phyloP scores from a whole-genome alignment of 306 rosid species.

The Echinosophora koreensis region DNA sequence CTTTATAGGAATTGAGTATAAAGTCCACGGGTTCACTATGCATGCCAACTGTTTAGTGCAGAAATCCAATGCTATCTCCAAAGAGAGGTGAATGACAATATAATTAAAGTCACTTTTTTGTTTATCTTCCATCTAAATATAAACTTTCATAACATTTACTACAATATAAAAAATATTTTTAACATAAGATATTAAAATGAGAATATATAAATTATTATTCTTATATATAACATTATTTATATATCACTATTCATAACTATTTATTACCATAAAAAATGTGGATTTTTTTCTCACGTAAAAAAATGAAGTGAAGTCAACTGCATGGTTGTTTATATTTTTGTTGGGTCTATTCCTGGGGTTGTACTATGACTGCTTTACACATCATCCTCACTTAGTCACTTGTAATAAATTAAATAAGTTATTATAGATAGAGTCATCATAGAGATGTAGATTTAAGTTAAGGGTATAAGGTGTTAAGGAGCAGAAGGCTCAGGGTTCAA shows the following conservation, averaged over 20 bases:
- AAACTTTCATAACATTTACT: too few relatives aligned
- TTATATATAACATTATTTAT: neutral
- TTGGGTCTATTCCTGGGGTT: neutral
- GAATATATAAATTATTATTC: too few relatives aligned
- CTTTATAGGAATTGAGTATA: neutral
- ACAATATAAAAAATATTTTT: too few relatives aligned
- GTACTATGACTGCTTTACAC: neutral
- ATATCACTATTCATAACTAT: neutral
- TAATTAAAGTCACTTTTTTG: too few relatives aligned
- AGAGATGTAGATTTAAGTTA: neutral
- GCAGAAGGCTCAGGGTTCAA: too few relatives aligned
- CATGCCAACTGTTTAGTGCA: neutral
- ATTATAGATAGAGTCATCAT: neutral
- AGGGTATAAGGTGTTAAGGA: too few relatives aligned
- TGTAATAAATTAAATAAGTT: neutral
- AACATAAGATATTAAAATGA: too few relatives aligned
- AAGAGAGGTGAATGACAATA: neutral
- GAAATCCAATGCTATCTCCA: conserved; percentile 5
- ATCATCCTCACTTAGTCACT: conserved; percentile 3
- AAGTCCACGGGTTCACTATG: conserved; percentile 2
- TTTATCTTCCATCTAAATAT: too few relatives aligned
- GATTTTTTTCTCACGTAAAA: neutral
- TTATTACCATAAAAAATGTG: neutral
- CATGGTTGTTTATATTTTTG: neutral
- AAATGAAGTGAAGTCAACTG: neutral